Evolutionary conservation across 352 stramenopile genomes (phyloP), one percentile per base, ranked within the genome.

Genomic region (Globisporangium barbulae): DNA sequence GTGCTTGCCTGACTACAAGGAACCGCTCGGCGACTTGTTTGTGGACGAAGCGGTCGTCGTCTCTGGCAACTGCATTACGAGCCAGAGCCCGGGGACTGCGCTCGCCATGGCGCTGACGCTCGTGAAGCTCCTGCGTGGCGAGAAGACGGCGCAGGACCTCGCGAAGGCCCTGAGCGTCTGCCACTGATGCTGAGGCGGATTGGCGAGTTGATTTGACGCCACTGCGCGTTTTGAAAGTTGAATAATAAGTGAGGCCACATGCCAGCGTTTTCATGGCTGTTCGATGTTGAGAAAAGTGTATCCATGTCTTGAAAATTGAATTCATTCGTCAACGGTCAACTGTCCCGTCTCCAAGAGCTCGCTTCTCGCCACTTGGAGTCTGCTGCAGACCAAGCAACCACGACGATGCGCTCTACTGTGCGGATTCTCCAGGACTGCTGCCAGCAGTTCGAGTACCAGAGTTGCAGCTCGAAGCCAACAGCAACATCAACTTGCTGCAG

Each of bases 41-140:
- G 74, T 68, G 15, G 54, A 81, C 17, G 71, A 88, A 19, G 61
- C 66, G 25, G 71, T 92, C 31, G 81, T 90, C 33, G 75, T 90
- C 21, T 60, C 72, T 0, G 78, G 70, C 42, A 88, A 89, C 37
- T 90, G 81, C 63, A 71, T 93, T 17, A 93, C 83, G 19, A 89
- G 76, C 31, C 70, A 88, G 64, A 78, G 79, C 9, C 81, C 81
- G 19, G 83, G 58, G 5, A 89, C 83, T 17, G 76, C 74, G 10
- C 78, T 93, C 22, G 61, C 64, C 10, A 78, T 88, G 77, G 80
- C 70, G 6, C 42, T 93, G 37, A 72, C 70, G 12, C 59, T 93
- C 25, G 75, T 90, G 13, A 76, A 89, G 64, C 60, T 92, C 39
- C 59, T 90, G 62, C 78, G 83, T 12, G 74, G 83, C 4, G 70